A percentile compares a stretch with the other conserved stretches of the same genome.
Evolutionary conservation across 257 asterid species (phyloP).

Genomic region (Nicotiana otophora): DNA sequence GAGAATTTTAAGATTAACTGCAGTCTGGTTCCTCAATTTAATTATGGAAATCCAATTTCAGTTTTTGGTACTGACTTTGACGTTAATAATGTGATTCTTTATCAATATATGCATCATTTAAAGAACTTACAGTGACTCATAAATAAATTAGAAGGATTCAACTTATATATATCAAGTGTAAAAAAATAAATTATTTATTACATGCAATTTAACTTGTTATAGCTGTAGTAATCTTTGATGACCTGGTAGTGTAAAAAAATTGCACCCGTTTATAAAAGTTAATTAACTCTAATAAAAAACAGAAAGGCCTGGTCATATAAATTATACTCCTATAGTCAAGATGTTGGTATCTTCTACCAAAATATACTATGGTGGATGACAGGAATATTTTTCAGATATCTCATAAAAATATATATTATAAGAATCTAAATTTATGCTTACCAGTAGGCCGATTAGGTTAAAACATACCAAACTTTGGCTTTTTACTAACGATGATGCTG

Average conservation of each 20-base stretch:
- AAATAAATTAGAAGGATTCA: too few species aligned
- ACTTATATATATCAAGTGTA: too few species aligned
- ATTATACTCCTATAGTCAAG: too few species aligned
- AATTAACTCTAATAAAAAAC: too few species aligned
- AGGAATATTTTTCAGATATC: background rate
- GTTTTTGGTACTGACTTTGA: background rate
- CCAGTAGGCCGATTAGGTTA: background rate
- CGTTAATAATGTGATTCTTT: too few species aligned
- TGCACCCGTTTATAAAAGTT: too few species aligned
- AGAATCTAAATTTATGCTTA: background rate
- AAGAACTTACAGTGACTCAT: background rate
- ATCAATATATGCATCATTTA: too few species aligned
- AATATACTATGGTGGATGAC: background rate
- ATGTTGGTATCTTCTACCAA: background rate
- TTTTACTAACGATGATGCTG: background rate
- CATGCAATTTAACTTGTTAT: too few species aligned
- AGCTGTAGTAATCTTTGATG: too few species aligned
- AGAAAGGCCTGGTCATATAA: background rate
- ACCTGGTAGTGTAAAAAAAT: too few species aligned
- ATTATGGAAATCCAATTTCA: background rate
- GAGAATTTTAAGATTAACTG: background rate
- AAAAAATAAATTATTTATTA: too few species aligned
- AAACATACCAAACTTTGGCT: background rate
- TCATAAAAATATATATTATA: background rate
- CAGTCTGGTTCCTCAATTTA: background rate